Evolutionary conservation across 2,329 filamentous ascomycete species (phyloP).

Genomic region (Torrubiellomyces zombiae): DNA sequence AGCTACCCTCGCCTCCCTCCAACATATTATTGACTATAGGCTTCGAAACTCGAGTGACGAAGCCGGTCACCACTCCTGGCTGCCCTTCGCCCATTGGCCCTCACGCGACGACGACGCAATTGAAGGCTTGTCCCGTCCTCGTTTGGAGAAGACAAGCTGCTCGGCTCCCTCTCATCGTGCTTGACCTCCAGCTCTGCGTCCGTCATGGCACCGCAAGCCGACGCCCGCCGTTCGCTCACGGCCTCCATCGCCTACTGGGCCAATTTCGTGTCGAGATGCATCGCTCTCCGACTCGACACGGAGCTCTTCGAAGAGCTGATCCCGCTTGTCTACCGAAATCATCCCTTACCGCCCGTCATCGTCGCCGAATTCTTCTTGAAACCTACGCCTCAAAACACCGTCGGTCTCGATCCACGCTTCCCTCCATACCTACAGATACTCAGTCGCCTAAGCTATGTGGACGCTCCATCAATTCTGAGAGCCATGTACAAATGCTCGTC

Average conservation of each 20-base stretch:
- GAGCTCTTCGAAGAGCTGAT: constrained; percentile 36
- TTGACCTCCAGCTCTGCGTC: too few relatives aligned
- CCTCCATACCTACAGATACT: constrained; percentile 42
- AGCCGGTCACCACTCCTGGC: too few relatives aligned
- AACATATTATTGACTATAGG: too few relatives aligned
- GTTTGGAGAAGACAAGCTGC: too few relatives aligned
- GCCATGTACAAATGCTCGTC: constrained; percentile 41
- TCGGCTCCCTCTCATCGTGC: too few relatives aligned
- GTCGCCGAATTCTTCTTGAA: constrained; percentile 43
- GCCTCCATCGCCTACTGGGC: constrained; percentile 27
- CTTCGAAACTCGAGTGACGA: too few relatives aligned
- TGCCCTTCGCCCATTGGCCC: too few relatives aligned
- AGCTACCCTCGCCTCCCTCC: too few relatives aligned
- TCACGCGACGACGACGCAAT: too few relatives aligned
- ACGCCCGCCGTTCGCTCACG: constrained; percentile 10
- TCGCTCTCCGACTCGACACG: constrained; percentile 32
- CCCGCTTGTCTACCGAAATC: constrained; percentile 28
- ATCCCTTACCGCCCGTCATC: constrained; percentile 31
- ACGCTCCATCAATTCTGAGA: constrained; percentile 36
- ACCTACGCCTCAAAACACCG: constrained; percentile 28
- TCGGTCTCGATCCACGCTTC: constrained; percentile 41
- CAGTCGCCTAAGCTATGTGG: constrained; percentile 31
- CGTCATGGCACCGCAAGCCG: too few relatives aligned
- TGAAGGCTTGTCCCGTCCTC: too few relatives aligned
- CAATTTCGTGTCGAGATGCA: constrained; percentile 32